Conservation (phyloP, 202 grass and related monocot species). For the Zizania palustris region DNA sequence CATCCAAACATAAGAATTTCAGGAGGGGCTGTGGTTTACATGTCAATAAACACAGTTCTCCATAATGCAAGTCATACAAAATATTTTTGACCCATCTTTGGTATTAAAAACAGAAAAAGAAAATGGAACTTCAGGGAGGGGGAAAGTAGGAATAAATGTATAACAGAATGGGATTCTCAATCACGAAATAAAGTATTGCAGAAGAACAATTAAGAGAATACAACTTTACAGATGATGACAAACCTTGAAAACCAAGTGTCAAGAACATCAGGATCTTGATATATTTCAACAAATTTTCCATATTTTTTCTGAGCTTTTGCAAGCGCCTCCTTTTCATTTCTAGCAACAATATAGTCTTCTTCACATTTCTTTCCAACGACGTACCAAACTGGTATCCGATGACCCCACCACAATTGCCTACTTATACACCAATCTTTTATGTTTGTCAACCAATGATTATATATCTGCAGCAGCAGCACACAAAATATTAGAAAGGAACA, state of each 20-base stretch:
- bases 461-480: slow-evolving; percentile 69
- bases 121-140: slow-evolving; percentile 1
- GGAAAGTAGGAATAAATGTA: background rate
- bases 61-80: slow-evolving; percentile 9
- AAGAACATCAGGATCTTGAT: slow-evolving; percentile 96
- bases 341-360: slow-evolving; percentile 93
- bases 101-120: slow-evolving; percentile 13
- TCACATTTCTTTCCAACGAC: slow-evolving; percentile 90
- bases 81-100: slow-evolving; percentile 15
- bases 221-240: slow-evolving; percentile 34
- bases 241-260: slow-evolving; percentile 99
- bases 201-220: slow-evolving; percentile 31
- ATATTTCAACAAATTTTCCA: slow-evolving; percentile 95
- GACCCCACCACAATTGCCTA: slow-evolving; percentile 99
- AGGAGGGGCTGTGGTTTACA: slow-evolving; percentile 7
- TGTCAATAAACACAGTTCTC: slow-evolving; percentile 21
- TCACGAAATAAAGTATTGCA: slow-evolving; percentile 12
- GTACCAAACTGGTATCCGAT: slow-evolving; percentile 98
- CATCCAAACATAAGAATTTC: slow-evolving; percentile 4
- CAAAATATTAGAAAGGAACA: slow-evolving; percentile 10
- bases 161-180: background rate
- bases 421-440: slow-evolving; percentile 99
- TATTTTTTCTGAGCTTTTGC: slow-evolving; percentile 75
- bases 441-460: slow-evolving; percentile 99
- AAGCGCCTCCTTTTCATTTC: slow-evolving; percentile 78